Base-by-base conservation (phyloP, 2,329 filamentous ascomycete genomes). In the Aspergillus phoenicis region DNA sequence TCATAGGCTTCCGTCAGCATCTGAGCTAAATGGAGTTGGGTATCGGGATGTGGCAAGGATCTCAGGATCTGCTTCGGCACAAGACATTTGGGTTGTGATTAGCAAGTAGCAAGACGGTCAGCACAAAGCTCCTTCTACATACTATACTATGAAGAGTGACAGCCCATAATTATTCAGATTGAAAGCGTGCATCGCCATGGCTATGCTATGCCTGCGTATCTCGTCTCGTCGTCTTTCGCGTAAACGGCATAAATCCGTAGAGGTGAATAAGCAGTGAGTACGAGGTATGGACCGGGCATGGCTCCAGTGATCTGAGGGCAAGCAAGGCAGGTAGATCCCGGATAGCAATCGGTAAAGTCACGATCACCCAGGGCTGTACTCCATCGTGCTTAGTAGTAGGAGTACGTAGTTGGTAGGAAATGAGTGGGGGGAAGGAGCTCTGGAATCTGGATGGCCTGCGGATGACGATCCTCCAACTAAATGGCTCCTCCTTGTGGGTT, bases 391-490 rank as follows among this genome's bases (percentile, higher is more conserved):
- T 8, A n/a, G 28, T 30, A 20, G 10, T 24, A n/a, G 8, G 1
- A 51, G 28, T 30, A 51, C 26, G 47, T 49, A 49, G 24, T 51
- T 30, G 4, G 26, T 33, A 33, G 47, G 8, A 51, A 11, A n/a
- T 2, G 26, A 30, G 15, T 26, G 22, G 24, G 45, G 11, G 33
- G 33, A 36, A 36, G 33, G 33, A 36, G 22, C 45, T 33, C 15
- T 28, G 13, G 24, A 15, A 24, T 33, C 15, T 28, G 13, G 24
- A 15, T 30, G 15, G 24, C n/a, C 26, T 49, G 47, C 24, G 47
- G 26, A 51, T 30, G 47, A 51, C 47, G 47, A 51, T 33, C 47
- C 47, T 33, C 47, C 47, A 51, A n/a, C 47, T 45, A 45, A 10
- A 45, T 45, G 41, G 41, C 13, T 24, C 41, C 41, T 24, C 41